phyloP scores from a whole-genome alignment of 495 filamentous ascomycete genomes.

The Lasiosphaeris hirsuta region DNA sequence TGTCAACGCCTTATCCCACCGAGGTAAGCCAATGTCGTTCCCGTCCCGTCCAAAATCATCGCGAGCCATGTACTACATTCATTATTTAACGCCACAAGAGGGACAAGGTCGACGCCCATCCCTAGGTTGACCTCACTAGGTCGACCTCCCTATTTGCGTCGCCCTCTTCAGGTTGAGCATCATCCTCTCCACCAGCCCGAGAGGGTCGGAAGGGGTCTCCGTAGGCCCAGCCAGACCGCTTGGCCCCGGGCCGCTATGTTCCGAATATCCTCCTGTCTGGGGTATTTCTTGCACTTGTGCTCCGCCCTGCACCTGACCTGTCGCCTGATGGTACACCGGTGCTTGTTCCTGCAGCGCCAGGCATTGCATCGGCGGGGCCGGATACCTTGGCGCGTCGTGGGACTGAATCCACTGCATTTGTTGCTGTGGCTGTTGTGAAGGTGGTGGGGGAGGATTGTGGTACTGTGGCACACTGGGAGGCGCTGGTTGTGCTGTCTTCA shows the following conservation, averaged over 20 bases:
- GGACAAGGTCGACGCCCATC: too few species aligned
- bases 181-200: slow-evolving; percentile 50
- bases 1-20: slow-evolving; percentile 7
- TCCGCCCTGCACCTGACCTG: too few species aligned
- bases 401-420: slow-evolving; percentile 1
- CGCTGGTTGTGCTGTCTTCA: not conserved
- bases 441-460: not conserved
- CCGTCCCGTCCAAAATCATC: not conserved
- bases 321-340: too few species aligned
- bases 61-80: slow-evolving; percentile 3
- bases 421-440: not conserved
- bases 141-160: slow-evolving; percentile 13
- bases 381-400: not conserved
- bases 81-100: not conserved
- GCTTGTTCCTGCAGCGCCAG: not conserved
- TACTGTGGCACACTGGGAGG: not conserved
- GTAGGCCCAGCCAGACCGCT: slow-evolving; percentile 25
- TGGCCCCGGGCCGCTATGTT: not conserved
- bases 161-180: slow-evolving; percentile 40
- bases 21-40: not conserved
- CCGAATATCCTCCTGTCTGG: too few species aligned
- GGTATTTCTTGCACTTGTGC: too few species aligned
- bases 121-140: too few species aligned
- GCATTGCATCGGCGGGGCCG: not conserved
- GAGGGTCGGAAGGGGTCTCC: slow-evolving; percentile 42